Evolutionary conservation across 106 monocot genomes (phyloP), one percentile per base, ranked within the genome.

Genomic region (Ottelia alismoides): DNA sequence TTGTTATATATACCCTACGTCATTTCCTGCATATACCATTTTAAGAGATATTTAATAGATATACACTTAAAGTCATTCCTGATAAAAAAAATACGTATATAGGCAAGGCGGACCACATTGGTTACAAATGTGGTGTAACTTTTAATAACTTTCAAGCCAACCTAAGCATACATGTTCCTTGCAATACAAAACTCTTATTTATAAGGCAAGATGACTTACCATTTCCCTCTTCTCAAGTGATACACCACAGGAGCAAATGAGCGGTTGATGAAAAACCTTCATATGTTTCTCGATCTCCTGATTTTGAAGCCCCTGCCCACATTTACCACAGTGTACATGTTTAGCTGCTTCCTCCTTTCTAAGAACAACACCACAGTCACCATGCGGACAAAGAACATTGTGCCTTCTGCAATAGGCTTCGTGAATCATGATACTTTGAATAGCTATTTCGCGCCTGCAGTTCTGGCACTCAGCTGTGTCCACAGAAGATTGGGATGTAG

Each of bases 241-340:
- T 14, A 81, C 74, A 46, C 88, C 88, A 61, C 96, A 96, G 4
- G 78, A 60, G 56, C 89, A 98, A 53, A 69, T 26, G 12, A 79
- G 26, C 25, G 96, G 96, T 43, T 74, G 79, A 74, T 98, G 96
- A 53, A 98, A 98, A 4, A 98, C 85, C 56, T 78, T 77, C 85
- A 90, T 69, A 62, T 98, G 96, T 65, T 90, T 98, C 61, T 98
- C 89, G 59, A 89, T 64, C 67, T 98, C 82, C 27, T 62, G 78
- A 20, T 51, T 63, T 44, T 72, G 76, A 50, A 82, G 70, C 23
- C 76, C 89, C 51, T 61, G 58, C 20, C 82, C 76, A 56, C 96
- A 98, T 68, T 71, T 85, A 44, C 35, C 31, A 59, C 96, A 98
- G 52, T 98, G 96, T 24, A 79, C 81, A 70, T 98, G 96, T n/a